phyloP scores from a whole-genome alignment of 305 asterid species.

The Fraxinus floribunda region DNA sequence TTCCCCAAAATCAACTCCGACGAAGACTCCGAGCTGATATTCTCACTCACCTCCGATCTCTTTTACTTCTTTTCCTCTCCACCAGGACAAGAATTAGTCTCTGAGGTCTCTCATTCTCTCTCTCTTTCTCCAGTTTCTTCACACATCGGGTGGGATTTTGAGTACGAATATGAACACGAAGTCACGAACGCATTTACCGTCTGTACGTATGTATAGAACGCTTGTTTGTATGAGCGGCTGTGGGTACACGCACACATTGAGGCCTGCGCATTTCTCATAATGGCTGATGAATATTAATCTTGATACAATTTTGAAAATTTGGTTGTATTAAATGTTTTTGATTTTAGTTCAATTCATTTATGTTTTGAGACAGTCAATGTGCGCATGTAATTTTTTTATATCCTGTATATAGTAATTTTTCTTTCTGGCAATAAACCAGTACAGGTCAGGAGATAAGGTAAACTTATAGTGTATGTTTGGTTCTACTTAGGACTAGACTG shows the following conservation, averaged over 20 bases:
- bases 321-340: background rate
- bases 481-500: background rate
- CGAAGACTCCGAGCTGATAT: conserved; percentile 49
- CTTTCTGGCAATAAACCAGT: background rate
- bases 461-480: background rate
- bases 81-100: conserved; percentile 40
- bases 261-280: background rate
- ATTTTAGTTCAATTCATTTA: background rate
- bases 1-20: conserved; percentile 49
- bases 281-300: background rate
- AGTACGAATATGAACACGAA: background rate
- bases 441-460: background rate
- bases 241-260: background rate
- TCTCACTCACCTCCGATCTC: conserved; percentile 64
- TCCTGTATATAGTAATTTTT: background rate
- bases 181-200: background rate
- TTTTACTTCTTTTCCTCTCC: conserved; percentile 62
- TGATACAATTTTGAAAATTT: background rate
- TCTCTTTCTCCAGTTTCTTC: background rate
- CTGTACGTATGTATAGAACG: background rate
- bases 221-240: background rate
- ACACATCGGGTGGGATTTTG: background rate
- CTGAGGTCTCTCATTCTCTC: conserved; percentile 47
- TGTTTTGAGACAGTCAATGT: background rate
- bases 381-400: background rate